A percentile compares a stretch with the other conserved stretches of the same genome.
Evolutionary conservation across 192 early-diverging fungal genomes (phyloP).

Genomic region (Allomyces javanicus): DNA sequence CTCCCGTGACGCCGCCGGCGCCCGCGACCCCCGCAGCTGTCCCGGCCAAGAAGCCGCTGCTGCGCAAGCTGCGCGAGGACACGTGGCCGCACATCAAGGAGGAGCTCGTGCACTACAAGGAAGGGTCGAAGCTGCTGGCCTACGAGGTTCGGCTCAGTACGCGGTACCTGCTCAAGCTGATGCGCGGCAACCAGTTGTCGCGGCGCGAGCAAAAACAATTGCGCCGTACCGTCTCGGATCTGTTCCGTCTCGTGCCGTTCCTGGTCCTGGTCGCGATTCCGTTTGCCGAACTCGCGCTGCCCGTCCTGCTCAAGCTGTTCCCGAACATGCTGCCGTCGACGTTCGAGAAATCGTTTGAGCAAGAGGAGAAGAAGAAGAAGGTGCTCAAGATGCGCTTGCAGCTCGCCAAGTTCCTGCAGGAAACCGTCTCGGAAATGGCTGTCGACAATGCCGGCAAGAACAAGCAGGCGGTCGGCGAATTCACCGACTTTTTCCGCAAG

Average conservation of each 20-base stretch:
- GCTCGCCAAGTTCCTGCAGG: slow-evolving; percentile 88
- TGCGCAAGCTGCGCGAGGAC: slow-evolving; percentile 21
- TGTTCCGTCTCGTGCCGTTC: slow-evolving; percentile 77
- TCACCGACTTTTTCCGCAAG: slow-evolving; percentile 59
- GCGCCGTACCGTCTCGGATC: slow-evolving; percentile 64
- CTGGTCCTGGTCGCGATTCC: slow-evolving; percentile 79
- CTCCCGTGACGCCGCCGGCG: no score
- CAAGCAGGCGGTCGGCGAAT: slow-evolving; percentile 39
- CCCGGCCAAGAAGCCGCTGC: slow-evolving; percentile 32
- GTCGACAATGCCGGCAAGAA: slow-evolving; percentile 26
- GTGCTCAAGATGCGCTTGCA: slow-evolving; percentile 77
- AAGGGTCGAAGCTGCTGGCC: slow-evolving; percentile 75
- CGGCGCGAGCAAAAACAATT: slow-evolving; percentile 71
- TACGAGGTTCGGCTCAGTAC: slow-evolving; percentile 72
- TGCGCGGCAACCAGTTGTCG: slow-evolving; percentile 54
- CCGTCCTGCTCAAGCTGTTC: slow-evolving; percentile 77
- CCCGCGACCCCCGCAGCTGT: no score
- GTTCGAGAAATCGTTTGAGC: slow-evolving; percentile 68
- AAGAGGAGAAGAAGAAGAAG: slow-evolving; percentile 89
- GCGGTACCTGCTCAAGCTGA: slow-evolving; percentile 47
- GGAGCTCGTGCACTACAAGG: slow-evolving; percentile 78
- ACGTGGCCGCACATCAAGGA: slow-evolving; percentile 39
- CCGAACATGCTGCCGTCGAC: slow-evolving; percentile 93
- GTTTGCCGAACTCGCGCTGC: slow-evolving; percentile 86
- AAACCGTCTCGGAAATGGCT: slow-evolving; percentile 75